These are phyloP conservation scores for Phaffia australis DNA, from an alignment of 768 basidiomycete species.

Conservation along the genomic window DNA sequence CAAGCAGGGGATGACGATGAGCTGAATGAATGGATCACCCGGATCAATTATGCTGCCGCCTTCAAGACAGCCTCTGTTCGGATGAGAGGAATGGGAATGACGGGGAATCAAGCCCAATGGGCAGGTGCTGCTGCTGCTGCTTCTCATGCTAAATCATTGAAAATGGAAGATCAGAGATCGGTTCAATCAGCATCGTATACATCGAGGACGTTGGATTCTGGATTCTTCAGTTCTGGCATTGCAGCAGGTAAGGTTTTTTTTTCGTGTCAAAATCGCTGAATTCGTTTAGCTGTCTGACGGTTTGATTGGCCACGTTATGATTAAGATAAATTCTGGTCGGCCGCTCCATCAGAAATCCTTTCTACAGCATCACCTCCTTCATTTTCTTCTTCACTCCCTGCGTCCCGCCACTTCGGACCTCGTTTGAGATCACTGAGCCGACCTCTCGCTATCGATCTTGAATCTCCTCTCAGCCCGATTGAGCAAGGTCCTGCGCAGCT, in stretches of 20 bases:
- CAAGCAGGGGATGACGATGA: conserved; percentile 60
- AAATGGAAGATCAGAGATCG: conserved; percentile 9
- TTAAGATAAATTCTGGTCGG: neutral
- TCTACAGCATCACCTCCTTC: neutral
- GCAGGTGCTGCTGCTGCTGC: conserved; percentile 77
- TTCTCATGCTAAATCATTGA: conserved; percentile 53
- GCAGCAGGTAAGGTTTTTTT: neutral
- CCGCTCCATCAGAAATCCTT: neutral
- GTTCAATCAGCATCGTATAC: neutral
- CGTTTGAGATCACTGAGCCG: conserved; percentile 17
- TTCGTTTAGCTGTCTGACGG: neutral
- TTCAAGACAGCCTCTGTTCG: conserved; percentile 76
- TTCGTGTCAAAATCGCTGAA: neutral
- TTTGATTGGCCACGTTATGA: neutral
- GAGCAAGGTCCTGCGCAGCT: conserved; percentile 33
- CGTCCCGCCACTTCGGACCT: conserved; percentile 13
- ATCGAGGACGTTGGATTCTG: conserved; percentile 2
- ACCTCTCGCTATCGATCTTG: conserved; percentile 28
- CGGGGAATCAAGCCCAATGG: conserved; percentile 57
- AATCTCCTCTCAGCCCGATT: conserved; percentile 26
- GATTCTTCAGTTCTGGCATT: neutral
- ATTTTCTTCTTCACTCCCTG: neutral
- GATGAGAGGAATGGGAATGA: conserved; percentile 65
- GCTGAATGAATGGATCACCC: conserved; percentile 78
- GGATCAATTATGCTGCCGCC: conserved; percentile 85